phyloP scores from a whole-genome alignment of 2,329 filamentous ascomycete species.

The Chrysosporium keratinophilum region DNA sequence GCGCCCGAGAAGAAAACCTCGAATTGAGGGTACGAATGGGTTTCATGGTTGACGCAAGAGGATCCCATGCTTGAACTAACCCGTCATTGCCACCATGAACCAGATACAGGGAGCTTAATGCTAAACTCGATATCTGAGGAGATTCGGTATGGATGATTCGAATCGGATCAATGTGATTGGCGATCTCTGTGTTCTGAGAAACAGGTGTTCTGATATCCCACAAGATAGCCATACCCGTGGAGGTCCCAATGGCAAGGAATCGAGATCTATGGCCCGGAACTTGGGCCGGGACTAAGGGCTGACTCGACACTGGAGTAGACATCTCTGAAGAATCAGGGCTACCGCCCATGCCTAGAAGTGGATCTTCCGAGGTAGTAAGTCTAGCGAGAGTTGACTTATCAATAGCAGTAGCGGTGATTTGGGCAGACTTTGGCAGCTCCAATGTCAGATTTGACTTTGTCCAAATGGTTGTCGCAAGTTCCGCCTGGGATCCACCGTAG shows the following conservation, averaged over 20 bases:
- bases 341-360: conserved; percentile 51
- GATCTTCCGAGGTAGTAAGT: conserved; percentile 67
- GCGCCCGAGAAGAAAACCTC: conserved; percentile 68
- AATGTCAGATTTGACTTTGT: conserved; percentile 51
- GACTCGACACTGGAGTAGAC: conserved; percentile 44
- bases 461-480: conserved; percentile 46
- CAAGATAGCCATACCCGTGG: conserved; percentile 61
- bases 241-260: conserved; percentile 71
- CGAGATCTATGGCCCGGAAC: conserved; percentile 78
- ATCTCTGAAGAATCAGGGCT: conserved; percentile 45
- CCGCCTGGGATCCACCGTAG: not conserved
- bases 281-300: conserved; percentile 41
- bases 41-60: conserved; percentile 65
- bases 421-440: conserved; percentile 47
- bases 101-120: conserved; percentile 72
- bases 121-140: conserved; percentile 72
- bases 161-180: conserved; percentile 57
- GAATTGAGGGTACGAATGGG: conserved; percentile 82
- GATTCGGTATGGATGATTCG: conserved; percentile 83
- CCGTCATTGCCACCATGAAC: conserved; percentile 93
- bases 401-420: conserved; percentile 59
- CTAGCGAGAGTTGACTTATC: conserved; percentile 66
- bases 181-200: conserved; percentile 44
- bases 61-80: conserved; percentile 92
- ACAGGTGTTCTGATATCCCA: conserved; percentile 71